These are phyloP conservation scores for Alternaria angustiovoidea DNA, from an alignment of 2,329 filamentous ascomycete genomes.

Conservation along the genomic window DNA sequence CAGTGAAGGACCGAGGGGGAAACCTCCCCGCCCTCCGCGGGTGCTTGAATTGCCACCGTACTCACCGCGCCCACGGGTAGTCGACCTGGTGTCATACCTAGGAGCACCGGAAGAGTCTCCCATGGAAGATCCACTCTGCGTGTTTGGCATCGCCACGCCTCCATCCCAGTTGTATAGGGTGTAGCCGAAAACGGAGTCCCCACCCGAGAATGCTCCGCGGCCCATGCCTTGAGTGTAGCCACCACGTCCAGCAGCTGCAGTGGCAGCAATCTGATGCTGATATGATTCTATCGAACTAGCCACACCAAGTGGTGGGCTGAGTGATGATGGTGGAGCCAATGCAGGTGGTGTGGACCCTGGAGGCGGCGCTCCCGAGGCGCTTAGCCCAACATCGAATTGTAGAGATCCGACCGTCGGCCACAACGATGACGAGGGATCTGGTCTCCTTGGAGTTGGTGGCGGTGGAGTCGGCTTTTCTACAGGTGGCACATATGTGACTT, in stretches of 20 bases:
- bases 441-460: not conserved
- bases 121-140: not conserved
- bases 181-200: not conserved
- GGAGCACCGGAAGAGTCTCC: not conserved
- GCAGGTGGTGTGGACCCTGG: not conserved
- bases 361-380: not conserved
- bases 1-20: not conserved
- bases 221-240: not conserved
- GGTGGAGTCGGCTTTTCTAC: not conserved
- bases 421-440: not conserved
- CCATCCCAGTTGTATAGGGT: not conserved
- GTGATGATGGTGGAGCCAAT: not conserved
- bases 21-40: conserved; percentile 1
- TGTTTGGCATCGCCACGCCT: not conserved
- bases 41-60: not conserved
- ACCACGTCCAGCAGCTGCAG: not conserved
- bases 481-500: not conserved
- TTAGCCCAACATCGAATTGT: not conserved
- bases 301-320: no score
- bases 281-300: not conserved
- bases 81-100: conserved; percentile 13
- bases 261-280: not conserved
- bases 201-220: not conserved
- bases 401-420: not conserved
- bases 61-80: conserved; percentile 5